phyloP scores from a whole-genome alignment of 805 yeast species.

The Lachancea waltii region DNA sequence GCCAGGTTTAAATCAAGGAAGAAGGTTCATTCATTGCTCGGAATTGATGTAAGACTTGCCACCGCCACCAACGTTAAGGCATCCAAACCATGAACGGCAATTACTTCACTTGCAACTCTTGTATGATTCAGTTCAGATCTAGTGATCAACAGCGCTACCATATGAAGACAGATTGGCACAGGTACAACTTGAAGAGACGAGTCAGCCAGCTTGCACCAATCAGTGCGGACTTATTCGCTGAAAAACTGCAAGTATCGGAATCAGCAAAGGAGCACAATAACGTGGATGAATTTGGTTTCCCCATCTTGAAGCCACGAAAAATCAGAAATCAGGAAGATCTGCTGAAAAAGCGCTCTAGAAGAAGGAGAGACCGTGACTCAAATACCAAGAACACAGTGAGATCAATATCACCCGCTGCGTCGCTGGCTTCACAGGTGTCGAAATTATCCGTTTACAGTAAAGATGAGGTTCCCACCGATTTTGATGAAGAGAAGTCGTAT shows the following conservation, averaged over 20 bases:
- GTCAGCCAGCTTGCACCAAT: conserved; percentile 80
- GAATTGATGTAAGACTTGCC: no score
- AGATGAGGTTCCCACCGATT: conserved; percentile 32
- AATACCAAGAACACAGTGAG: conserved; percentile 22
- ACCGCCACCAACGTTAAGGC: no score
- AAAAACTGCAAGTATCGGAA: conserved; percentile 34
- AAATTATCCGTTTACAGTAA: conserved; percentile 35
- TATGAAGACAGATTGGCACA: conserved; percentile 98
- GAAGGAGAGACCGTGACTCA: conserved; percentile 19
- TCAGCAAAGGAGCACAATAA: conserved; percentile 27
- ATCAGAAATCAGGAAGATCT: conserved; percentile 10
- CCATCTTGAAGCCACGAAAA: conserved; percentile 24
- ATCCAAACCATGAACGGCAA: no score
- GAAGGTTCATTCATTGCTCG: no score
- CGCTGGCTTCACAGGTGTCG: conserved; percentile 49
- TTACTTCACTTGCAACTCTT: conserved; percentile 88
- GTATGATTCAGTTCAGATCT: conserved; percentile 70
- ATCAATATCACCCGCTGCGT: conserved; percentile 46
- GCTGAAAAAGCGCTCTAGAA: conserved; percentile 15
- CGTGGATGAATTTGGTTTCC: conserved; percentile 37
- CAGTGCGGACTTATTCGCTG: conserved; percentile 44
- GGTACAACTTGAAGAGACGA: conserved; percentile 89
- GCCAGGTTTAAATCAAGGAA: no score
- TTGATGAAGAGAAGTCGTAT: conserved; percentile 43
- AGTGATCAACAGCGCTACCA: conserved; percentile 86